Evolutionary conservation across 2,329 filamentous ascomycete species (phyloP).

Genomic region (Pezicula rhizophila): DNA sequence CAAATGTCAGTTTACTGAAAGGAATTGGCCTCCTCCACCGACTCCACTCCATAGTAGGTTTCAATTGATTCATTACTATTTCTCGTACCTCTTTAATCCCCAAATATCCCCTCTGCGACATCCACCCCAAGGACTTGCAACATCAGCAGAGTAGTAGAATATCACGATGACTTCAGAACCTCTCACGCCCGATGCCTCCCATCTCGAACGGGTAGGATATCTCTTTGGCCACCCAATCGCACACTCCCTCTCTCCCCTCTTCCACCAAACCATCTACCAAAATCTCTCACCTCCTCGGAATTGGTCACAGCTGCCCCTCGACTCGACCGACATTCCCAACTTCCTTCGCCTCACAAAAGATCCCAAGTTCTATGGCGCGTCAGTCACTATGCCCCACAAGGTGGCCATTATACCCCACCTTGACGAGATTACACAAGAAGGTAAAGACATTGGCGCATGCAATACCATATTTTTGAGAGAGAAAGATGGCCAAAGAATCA

Average conservation of each 20-base stretch:
- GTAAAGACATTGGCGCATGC: slow-evolving; percentile 65
- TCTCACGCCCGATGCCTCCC: slow-evolving; percentile 7
- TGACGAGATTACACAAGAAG: slow-evolving; percentile 67
- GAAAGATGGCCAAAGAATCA: slow-evolving; percentile 7
- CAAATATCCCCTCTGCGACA: no score
- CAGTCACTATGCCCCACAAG: slow-evolving; percentile 80
- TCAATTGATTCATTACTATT: not conserved
- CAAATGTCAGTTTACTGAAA: not conserved
- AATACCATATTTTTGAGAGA: slow-evolving; percentile 63
- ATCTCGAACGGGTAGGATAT: slow-evolving; percentile 13
- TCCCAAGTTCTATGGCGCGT: slow-evolving; percentile 59
- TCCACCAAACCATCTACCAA: slow-evolving; percentile 47
- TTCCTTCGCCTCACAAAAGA: slow-evolving; percentile 48
- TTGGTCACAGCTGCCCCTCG: slow-evolving; percentile 46
- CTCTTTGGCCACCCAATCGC: slow-evolving; percentile 50
- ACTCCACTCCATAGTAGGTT: not conserved
- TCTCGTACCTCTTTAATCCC: no score
- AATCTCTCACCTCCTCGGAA: slow-evolving; percentile 34
- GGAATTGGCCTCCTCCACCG: not conserved
- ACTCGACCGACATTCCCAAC: slow-evolving; percentile 41
- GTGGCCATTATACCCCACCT: slow-evolving; percentile 66
- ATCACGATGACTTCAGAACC: slow-evolving; percentile 2
- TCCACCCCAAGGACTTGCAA: not conserved
- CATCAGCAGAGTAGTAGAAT: not conserved
- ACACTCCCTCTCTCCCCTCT: slow-evolving; percentile 46